A percentile compares a stretch with the other conserved stretches of the same genome.
phyloP scores from a whole-genome alignment of 1,139 yeast genomes.

The Saccharomyces pastorianus region DNA sequence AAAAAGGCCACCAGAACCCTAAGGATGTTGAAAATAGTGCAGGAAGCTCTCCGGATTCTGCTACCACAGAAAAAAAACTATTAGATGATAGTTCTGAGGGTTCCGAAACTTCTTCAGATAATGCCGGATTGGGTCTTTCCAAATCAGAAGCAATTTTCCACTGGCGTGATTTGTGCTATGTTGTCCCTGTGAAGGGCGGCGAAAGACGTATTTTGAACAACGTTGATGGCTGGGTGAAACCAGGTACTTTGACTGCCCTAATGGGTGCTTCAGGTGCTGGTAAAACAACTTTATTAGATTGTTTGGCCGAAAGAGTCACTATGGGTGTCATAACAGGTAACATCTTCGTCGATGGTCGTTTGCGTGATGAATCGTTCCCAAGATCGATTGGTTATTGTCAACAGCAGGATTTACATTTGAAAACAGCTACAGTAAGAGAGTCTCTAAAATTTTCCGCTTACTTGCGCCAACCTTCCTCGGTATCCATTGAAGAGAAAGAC shows the following conservation, averaged over 20 bases:
- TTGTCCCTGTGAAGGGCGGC: conserved; percentile 57
- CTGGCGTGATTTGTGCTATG: conserved; percentile 73
- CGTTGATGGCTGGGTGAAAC: conserved; percentile 81
- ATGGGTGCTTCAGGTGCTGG: conserved; percentile 93
- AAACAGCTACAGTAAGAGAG: conserved; percentile 73
- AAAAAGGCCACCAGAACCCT: conserved; percentile 4
- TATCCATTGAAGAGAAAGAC: conserved; percentile 51
- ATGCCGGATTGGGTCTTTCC: conserved; percentile 13
- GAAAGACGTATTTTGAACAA: conserved; percentile 56
- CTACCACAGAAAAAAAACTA: conserved; percentile 16
- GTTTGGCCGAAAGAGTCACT: conserved; percentile 69
- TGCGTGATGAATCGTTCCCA: conserved; percentile 66
- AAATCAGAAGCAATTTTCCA: conserved; percentile 50
- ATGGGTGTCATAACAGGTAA: conserved; percentile 72
- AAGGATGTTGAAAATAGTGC: conserved; percentile 17
- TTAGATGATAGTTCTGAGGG: conserved; percentile 11
- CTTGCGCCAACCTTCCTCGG: conserved; percentile 56
- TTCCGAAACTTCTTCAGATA: not conserved
- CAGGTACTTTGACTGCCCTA: conserved; percentile 65
- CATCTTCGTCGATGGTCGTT: conserved; percentile 64
- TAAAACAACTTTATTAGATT: conserved; percentile 69
- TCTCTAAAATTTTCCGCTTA: conserved; percentile 66
- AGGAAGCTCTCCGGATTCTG: conserved; percentile 8
- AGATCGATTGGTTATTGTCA: conserved; percentile 79
- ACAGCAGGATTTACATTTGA: conserved; percentile 71